A percentile compares a stretch with the other conserved stretches of the same genome.
Conservation (phyloP, 192 early-diverging fungal genomes). For the Umbelopsis isabellina region DNA sequence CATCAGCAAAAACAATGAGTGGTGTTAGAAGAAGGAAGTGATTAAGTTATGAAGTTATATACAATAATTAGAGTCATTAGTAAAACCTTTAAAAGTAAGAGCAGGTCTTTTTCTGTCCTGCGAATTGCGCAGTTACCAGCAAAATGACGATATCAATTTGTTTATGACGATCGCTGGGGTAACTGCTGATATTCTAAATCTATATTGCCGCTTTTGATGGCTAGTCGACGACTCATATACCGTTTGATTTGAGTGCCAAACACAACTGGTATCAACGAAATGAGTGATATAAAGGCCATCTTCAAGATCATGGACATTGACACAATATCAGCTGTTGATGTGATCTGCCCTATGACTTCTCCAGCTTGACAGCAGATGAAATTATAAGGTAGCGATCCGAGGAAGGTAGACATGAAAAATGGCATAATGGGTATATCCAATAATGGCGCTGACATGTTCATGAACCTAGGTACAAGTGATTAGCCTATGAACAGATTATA, state of each 20-base stretch:
- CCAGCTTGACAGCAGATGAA: conserved; percentile 57
- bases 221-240: neutral
- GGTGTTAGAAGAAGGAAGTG: no score
- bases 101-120: no score
- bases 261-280: conserved; percentile 42
- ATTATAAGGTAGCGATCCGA: conserved; percentile 59
- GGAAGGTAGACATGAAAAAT: conserved; percentile 56
- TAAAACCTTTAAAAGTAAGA: no score
- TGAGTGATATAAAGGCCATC: conserved; percentile 38
- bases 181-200: neutral
- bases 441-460: conserved; percentile 55
- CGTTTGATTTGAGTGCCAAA: conserved; percentile 10
- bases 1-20: no score
- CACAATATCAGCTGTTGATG: conserved; percentile 42
- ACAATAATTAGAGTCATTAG: no score
- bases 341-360: conserved; percentile 48
- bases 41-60: no score
- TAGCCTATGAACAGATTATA: neutral
- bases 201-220: neutral
- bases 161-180: no score
- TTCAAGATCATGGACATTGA: conserved; percentile 37
- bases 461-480: conserved; percentile 36
- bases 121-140: no score
- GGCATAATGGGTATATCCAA: conserved; percentile 49
- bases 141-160: no score